phyloP scores from a whole-genome alignment of 805 yeast genomes.

The Saccharomycopsis guyanensis region DNA sequence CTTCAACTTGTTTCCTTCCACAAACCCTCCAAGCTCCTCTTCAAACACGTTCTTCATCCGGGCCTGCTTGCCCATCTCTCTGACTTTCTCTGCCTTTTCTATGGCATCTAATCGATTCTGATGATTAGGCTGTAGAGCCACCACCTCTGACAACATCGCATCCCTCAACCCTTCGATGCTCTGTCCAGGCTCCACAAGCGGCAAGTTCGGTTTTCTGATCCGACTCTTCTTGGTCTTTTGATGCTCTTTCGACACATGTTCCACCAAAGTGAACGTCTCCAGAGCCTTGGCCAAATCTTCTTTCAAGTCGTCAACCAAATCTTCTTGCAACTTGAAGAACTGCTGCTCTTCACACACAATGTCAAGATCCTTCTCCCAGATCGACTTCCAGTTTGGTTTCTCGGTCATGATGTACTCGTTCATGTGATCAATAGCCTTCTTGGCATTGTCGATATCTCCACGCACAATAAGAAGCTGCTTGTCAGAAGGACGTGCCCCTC shows the following conservation, averaged over 20 bases:
- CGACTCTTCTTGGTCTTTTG: constrained; percentile 30
- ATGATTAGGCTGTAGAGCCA: constrained; percentile 74
- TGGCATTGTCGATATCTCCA: constrained; percentile 58
- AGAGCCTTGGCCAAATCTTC: constrained; percentile 76
- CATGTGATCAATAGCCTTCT: constrained; percentile 43
- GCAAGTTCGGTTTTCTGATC: constrained; percentile 26
- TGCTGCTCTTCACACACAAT: constrained; percentile 92
- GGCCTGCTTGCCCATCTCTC: constrained; percentile 62
- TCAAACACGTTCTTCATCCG: constrained; percentile 58
- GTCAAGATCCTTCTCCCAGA: constrained; percentile 89
- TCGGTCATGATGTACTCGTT: constrained; percentile 58
- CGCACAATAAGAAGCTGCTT: constrained; percentile 61
- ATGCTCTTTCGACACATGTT: constrained; percentile 74
- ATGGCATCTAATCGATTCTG: constrained; percentile 83
- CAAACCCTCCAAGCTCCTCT: constrained; percentile 80
- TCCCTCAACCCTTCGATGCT: constrained; percentile 55
- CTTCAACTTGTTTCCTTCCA: constrained; percentile 66
- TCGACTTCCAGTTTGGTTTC: constrained; percentile 77
- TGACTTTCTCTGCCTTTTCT: constrained; percentile 71
- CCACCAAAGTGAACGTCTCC: constrained; percentile 77
- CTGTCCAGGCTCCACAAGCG: constrained; percentile 56
- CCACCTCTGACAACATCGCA: constrained; percentile 75
- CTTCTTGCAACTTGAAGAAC: constrained; percentile 83
- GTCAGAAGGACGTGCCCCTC: constrained; percentile 77
- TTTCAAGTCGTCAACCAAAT: constrained; percentile 64